Conservation (phyloP, 495 filamentous ascomycete genomes). For the Tuber magnatum region DNA sequence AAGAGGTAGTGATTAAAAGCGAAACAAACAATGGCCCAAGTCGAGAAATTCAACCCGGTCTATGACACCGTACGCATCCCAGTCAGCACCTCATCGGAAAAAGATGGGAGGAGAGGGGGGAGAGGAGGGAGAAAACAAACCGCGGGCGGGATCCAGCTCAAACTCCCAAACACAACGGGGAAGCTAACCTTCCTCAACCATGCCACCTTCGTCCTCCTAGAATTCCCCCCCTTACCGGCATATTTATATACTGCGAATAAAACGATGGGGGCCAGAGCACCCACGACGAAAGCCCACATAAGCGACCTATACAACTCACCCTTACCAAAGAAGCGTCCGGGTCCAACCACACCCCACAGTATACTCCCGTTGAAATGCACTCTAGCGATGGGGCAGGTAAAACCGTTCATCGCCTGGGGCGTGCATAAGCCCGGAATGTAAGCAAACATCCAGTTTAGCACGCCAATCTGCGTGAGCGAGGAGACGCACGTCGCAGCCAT, state of each 20-base stretch:
- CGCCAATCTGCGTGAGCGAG: constrained; percentile 69
- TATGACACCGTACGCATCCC: constrained; percentile 9
- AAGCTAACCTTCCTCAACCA: constrained; percentile 61
- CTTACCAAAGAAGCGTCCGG: constrained; percentile 66
- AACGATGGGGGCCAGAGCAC: constrained; percentile 60
- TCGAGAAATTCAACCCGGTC: constrained; percentile 74
- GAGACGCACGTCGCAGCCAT: constrained; percentile 72
- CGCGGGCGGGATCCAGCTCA: constrained; percentile 77
- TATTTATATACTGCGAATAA: constrained; percentile 53
- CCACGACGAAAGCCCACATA: constrained; percentile 70
- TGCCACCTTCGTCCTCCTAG: constrained; percentile 6
- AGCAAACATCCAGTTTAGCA: constrained; percentile 82
- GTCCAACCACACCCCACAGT: constrained; percentile 82
- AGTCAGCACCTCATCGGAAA: constrained; percentile 7
- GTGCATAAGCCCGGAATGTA: constrained; percentile 73
- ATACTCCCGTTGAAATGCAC: constrained; percentile 88
- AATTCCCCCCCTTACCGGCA: constrained; percentile 36
- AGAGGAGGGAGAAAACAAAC: constrained; percentile 22
- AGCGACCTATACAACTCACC: constrained; percentile 61
- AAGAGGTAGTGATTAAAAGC: constrained; percentile 71
- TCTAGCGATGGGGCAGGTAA: constrained; percentile 77
- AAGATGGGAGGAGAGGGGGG: constrained; percentile 6
- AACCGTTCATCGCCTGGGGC: constrained; percentile 68
- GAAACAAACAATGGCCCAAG: constrained; percentile 75
- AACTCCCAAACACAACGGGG: constrained; percentile 63